Conservation (phyloP, 2,329 filamentous ascomycete species). For the Diaporthe velutina region DNA sequence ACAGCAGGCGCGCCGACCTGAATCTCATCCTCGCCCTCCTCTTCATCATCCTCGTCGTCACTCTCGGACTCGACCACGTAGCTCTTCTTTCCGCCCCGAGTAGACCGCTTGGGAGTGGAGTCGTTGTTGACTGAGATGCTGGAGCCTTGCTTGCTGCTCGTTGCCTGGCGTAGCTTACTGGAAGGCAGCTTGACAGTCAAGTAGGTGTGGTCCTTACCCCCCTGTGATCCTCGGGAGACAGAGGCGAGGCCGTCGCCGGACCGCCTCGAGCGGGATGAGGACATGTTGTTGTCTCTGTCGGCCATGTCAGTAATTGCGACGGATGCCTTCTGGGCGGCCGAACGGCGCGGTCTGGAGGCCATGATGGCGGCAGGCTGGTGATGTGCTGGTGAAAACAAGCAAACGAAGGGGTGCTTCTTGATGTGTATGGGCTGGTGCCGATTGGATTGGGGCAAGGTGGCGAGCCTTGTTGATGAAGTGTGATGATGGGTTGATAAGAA, state of each 20-base stretch:
- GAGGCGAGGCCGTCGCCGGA: slow-evolving; percentile 58
- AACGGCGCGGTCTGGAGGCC: slow-evolving; percentile 62
- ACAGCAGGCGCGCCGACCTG: slow-evolving; percentile 45
- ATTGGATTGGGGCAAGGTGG: not conserved
- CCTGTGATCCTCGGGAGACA: slow-evolving; percentile 57
- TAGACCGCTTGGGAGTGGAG: slow-evolving; percentile 63
- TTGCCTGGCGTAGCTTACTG: slow-evolving; percentile 65
- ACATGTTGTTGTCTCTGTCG: slow-evolving; percentile 67
- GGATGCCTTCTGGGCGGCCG: slow-evolving; percentile 60
- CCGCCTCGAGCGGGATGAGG: slow-evolving; percentile 62
- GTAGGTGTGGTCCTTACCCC: slow-evolving; percentile 60
- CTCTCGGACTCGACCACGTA: slow-evolving; percentile 68
- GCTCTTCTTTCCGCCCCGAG: slow-evolving; percentile 69
- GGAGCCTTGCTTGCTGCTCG: slow-evolving; percentile 53
- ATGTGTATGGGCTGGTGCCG: not conserved
- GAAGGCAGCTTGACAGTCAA: slow-evolving; percentile 66
- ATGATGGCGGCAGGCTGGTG: slow-evolving; percentile 47
- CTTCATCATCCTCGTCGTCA: slow-evolving; percentile 44
- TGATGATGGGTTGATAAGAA: slow-evolving; percentile 5
- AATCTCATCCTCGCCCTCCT: slow-evolving; percentile 46
- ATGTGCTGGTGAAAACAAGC: not conserved
- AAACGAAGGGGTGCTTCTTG: not conserved
- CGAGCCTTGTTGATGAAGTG: slow-evolving; percentile 1
- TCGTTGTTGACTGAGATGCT: slow-evolving; percentile 51
- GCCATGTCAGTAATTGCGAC: slow-evolving; percentile 64